Evolutionary conservation across 371 early-diverging fungal genomes (phyloP), one percentile per base, ranked within the genome.

Genomic region (Haplosporangium sp.): DNA sequence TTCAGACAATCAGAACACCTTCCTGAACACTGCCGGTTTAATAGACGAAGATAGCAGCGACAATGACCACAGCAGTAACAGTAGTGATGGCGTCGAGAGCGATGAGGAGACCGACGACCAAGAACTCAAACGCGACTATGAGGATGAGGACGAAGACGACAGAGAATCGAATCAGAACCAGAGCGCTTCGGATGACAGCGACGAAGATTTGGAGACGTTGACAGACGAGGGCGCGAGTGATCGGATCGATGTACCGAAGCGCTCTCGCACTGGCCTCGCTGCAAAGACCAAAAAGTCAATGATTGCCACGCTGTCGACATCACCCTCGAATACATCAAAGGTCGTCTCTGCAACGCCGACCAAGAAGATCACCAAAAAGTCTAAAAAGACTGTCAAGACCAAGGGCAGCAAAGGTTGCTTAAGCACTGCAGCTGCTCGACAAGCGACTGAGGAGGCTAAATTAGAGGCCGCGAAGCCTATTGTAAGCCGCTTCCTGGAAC

Each of bases 321-420:
- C 77, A 21, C 67, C 77, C 12, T 66, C 76, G 6, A 55, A 46
- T 42, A 40, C 67, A 5, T 59, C 63, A 47, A 76, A 71, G 56
- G 41, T 67, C 48, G 62, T 76, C 45, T 76, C 67, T 20, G 67
- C 77, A 18, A 71, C 77, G 9, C 71, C 77, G 18, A 55, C 64
- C 7, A 70, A 64, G 57, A 79, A 79, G 59, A 73, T 79, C 51
- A 73, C 73, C 23, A 79, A 79, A 58, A 79, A 79, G 46, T 72
- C 69, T 0, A 79, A 79, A 58, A 72, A 68, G 23, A 62, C 64
- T 3, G 63, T 73, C 58, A 79, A 79, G 36, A 29, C 80, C 8
- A 79, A 79, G 55, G 50, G 65, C 20, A 77, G 79, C 50, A 79
- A 79, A n/a, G 79, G 73, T 13, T 57, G 63, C 0, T 18, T 76